Conservation (phyloP, 352 stramenopile species). For the Peronospora belbahrii region DNA sequence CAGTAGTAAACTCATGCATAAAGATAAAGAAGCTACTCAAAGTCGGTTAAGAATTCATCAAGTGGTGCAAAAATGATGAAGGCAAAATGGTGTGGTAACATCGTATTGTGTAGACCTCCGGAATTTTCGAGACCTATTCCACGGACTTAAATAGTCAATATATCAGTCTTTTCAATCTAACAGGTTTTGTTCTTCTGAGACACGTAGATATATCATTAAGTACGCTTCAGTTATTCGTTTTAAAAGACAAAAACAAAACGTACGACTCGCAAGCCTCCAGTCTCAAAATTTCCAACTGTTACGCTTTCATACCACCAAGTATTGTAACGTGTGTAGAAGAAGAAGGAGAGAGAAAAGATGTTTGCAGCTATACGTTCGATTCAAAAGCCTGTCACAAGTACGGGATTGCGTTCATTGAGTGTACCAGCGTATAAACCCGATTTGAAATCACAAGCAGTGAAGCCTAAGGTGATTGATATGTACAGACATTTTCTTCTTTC, state of each 20-base stretch:
- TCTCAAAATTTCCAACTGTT: too few species aligned
- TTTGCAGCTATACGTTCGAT: conserved; percentile 22
- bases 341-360: too few species aligned
- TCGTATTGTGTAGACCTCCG: too few species aligned
- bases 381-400: conserved; percentile 30
- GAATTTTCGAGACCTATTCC: too few species aligned
- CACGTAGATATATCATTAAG: conserved; percentile 1
- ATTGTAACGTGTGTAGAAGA: too few species aligned
- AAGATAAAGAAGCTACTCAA: too few species aligned
- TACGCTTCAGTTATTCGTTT: conserved; percentile 15
- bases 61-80: background rate
- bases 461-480: conserved; percentile 83
- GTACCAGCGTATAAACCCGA: conserved; percentile 43
- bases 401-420: conserved; percentile 48
- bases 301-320: conserved; percentile 5
- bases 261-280: conserved; percentile 27
- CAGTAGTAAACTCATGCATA: too few species aligned
- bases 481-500: too few species aligned
- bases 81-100: background rate
- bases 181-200: background rate
- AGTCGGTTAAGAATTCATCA: too few species aligned
- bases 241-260: conserved; percentile 6
- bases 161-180: background rate
- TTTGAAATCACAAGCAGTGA: conserved; percentile 64
- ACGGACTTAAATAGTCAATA: background rate